Percentiles rank a stretch among this genome's conserved stretches.
phyloP scores from a whole-genome alignment of 805 yeast genomes.

The Candida alai region DNA sequence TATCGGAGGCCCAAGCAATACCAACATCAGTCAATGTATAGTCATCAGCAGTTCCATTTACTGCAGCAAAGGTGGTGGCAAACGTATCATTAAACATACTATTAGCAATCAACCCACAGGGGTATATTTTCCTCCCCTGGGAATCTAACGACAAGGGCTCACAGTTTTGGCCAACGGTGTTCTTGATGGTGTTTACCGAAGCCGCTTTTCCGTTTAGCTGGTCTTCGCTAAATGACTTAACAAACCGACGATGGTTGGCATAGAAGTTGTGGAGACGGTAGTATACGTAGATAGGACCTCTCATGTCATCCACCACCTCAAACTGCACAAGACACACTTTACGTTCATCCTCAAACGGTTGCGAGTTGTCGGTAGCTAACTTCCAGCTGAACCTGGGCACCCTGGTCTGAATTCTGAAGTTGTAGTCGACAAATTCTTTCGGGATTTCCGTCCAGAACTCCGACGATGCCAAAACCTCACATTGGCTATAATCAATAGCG shows the following conservation, averaged over 20 bases:
- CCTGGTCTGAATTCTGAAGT: conserved; percentile 20
- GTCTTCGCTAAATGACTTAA: conserved; percentile 41
- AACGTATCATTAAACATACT: conserved; percentile 75
- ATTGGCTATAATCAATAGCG: conserved; percentile 39
- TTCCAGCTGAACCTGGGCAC: conserved; percentile 31
- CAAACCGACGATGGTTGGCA: conserved; percentile 44
- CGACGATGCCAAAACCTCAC: conserved; percentile 31
- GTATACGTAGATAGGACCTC: conserved; percentile 40
- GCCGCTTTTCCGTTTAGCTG: conserved; percentile 41
- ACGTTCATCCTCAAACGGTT: conserved; percentile 44
- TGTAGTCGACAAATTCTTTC: conserved; percentile 37
- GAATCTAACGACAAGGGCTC: conserved; percentile 35
- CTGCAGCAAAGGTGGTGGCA: conserved; percentile 27
- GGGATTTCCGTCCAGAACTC: conserved; percentile 34
- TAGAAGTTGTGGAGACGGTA: conserved; percentile 39
- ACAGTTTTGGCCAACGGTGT: conserved; percentile 44
- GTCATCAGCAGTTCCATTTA: conserved; percentile 31
- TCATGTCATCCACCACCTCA: conserved; percentile 27
- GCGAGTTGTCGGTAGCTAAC: conserved; percentile 36
- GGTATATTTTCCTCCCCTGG: conserved; percentile 57
- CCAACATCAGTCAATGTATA: conserved; percentile 35
- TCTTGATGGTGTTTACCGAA: conserved; percentile 27
- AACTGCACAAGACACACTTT: conserved; percentile 45
- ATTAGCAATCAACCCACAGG: conserved; percentile 84
- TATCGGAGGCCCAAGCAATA: conserved; percentile 39